These are phyloP conservation scores for Lichtheimia corymbifera DNA, from an alignment of 371 early-diverging fungal genomes.

Conservation along the genomic window DNA sequence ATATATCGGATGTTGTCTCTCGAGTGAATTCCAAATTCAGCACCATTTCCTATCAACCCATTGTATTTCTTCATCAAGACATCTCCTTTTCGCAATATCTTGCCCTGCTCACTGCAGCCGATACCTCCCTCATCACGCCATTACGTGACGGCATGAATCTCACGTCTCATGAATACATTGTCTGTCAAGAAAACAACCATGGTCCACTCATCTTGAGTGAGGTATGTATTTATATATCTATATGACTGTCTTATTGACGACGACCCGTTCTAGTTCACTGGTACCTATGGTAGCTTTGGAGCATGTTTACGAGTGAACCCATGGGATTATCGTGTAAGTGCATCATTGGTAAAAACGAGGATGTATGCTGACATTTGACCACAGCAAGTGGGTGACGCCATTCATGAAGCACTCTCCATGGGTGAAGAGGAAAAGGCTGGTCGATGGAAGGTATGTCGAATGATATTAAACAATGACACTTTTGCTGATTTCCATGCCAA, in stretches of 20 bases:
- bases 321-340: constrained; percentile 93
- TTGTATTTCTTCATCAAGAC: constrained; percentile 94
- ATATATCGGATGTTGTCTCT: constrained; percentile 90
- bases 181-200: constrained; percentile 91
- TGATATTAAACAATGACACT: constrained; percentile 81
- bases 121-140: constrained; percentile 93
- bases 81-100: constrained; percentile 92
- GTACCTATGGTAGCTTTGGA: constrained; percentile 90
- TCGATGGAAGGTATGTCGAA: constrained; percentile 81
- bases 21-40: constrained; percentile 95
- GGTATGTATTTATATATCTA: constrained; percentile 22
- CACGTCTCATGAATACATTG: constrained; percentile 96
- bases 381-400: constrained; percentile 82
- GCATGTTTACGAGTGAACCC: constrained; percentile 93
- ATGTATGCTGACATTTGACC: neutral
- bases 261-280: constrained; percentile 95
- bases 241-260: neutral
- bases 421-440: constrained; percentile 84
- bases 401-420: constrained; percentile 84
- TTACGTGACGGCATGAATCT: constrained; percentile 99
- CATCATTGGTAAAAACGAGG: constrained; percentile 43
- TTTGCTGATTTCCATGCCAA: constrained; percentile 23
- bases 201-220: constrained; percentile 94
- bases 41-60: constrained; percentile 88
- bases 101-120: constrained; percentile 94